Evolutionary conservation across 78 protist genomes (phyloP), one percentile per base, ranked within the genome.

Genomic region (Emiliania huxleyi): DNA sequence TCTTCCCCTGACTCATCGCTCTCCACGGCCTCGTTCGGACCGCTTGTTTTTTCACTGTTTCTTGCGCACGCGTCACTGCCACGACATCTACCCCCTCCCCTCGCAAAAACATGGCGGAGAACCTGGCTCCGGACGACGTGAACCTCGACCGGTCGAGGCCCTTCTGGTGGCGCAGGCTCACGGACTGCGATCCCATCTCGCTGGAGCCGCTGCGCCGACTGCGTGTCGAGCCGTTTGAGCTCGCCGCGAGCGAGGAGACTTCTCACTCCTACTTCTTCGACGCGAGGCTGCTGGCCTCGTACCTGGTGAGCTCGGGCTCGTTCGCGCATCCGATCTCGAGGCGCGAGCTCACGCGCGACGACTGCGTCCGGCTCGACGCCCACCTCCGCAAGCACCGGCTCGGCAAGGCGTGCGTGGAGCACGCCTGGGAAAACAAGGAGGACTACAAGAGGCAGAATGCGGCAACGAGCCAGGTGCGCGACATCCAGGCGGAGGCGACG

Each of bases 91-190:
- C n/a, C n/a, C n/a, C n/a, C n/a, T n/a, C n/a, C n/a, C n/a, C n/a
- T n/a, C n/a, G n/a, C n/a, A 52, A 52, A 52, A 8, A 8, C 29
- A 52, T 52, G 62, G 8, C 62, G 42, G 81, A 71, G 42, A 71
- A 71, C 18, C 2, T 2, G 29, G 35, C n/a, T 8, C 42, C 81
- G 2, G 81, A 71, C n/a, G 35, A 21, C 0, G 44, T 33, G 44
- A n/a, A 21, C 42, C 81, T 71, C 42, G 85, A 77, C 46, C 4
- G 4, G 48, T 1, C 15, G 15, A 77, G 40, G 85, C 46, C 85
- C 29, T 37, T 8, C 85, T 77, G 85, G 85, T 77, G 85, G 85
- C 85, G 85, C 35, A n/a, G 56, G 25, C 52, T 81, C 38, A 81
- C 89, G 4, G 89, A 81, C 23, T 6, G 3, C 21, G 89, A 81